Conservation (phyloP, 2,329 filamentous ascomycete species). For the Pseudodiploospora longispora region DNA sequence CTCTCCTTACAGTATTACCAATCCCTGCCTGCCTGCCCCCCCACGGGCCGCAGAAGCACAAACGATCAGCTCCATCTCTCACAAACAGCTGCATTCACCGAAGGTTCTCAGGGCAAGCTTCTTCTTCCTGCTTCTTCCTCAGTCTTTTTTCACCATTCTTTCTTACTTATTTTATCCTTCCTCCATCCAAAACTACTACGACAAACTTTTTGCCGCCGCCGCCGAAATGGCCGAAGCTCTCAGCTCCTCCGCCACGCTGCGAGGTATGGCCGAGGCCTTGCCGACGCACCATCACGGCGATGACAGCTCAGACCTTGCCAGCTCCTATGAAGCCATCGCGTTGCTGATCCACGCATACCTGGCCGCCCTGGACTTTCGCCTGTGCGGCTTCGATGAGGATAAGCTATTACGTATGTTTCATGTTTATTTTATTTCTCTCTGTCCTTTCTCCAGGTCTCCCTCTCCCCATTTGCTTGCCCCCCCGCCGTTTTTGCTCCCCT, state of each 20-base stretch:
- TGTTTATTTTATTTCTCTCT: no score
- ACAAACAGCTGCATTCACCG: no score
- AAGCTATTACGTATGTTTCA: constrained; percentile 54
- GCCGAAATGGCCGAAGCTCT: constrained; percentile 7
- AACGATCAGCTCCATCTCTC: no score
- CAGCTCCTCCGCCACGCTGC: constrained; percentile 34
- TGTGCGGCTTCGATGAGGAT: constrained; percentile 80
- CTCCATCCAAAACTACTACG: no score
- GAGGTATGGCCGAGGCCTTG: constrained; percentile 51
- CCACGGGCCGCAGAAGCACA: no score
- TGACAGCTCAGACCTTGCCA: constrained; percentile 55
- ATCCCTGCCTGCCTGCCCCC: no score
- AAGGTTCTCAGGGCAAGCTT: no score
- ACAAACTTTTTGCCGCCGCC: no score
- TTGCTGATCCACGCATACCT: constrained; percentile 80
- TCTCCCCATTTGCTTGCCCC: not conserved
- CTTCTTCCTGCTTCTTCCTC: not conserved
- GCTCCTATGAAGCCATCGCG: constrained; percentile 73
- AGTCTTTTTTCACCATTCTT: no score
- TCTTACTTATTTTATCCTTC: no score
- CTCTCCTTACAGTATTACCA: no score
- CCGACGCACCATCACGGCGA: constrained; percentile 46
- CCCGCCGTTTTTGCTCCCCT: not conserved
- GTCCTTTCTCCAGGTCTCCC: not conserved
- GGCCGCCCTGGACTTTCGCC: constrained; percentile 67